Conservation (phyloP, 179 eudicot species). For the Silene coronaria region DNA sequence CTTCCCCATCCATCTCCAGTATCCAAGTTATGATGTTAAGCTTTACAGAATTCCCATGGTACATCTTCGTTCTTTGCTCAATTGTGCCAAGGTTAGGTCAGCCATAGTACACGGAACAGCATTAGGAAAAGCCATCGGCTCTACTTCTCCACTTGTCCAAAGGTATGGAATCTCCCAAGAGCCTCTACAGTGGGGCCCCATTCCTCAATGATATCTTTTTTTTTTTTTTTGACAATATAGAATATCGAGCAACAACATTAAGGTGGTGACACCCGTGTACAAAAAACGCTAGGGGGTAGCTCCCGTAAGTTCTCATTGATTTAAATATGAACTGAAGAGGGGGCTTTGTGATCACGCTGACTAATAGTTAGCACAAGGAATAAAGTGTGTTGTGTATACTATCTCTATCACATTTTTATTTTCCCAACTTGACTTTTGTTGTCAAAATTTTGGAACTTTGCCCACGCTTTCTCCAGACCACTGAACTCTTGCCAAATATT, state of each 20-base stretch:
- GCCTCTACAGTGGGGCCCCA: not conserved
- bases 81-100: slow-evolving; percentile 35
- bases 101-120: slow-evolving; percentile 21
- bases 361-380: not conserved
- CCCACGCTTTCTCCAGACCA: not conserved
- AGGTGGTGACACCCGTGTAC: no score
- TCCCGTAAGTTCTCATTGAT: not conserved
- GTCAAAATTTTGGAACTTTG: not conserved
- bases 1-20: slow-evolving; percentile 23
- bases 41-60: slow-evolving; percentile 30
- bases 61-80: slow-evolving; percentile 18
- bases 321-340: no score
- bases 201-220: not conserved
- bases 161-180: slow-evolving; percentile 30
- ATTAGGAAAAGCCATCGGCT: slow-evolving; percentile 22
- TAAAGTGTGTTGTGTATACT: not conserved
- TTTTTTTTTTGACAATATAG: not conserved
- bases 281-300: no score
- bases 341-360: not conserved
- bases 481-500: slow-evolving; percentile 3
- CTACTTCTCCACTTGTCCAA: slow-evolving; percentile 30
- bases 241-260: no score
- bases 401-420: not conserved
- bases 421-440: not conserved
- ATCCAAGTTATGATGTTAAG: slow-evolving; percentile 25